Base-by-base conservation (phyloP, 495 filamentous ascomycete species). In the Penicillium tannophilum region DNA sequence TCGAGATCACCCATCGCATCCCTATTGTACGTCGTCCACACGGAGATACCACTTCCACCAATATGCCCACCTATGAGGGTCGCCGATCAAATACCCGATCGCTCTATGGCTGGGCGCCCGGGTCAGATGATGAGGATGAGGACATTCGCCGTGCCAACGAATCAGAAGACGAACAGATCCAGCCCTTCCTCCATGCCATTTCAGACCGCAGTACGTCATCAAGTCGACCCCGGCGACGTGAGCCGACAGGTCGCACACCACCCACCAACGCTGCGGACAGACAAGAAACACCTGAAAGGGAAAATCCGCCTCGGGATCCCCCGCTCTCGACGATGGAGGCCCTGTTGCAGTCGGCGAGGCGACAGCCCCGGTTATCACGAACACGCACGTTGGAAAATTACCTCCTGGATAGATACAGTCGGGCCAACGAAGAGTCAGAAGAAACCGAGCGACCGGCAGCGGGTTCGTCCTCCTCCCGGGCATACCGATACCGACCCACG, bases 91-190 rank as follows among this genome's bases (percentile, higher is more conserved):
- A 74, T 52, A 60, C 75, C 51, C 79, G 83, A 45, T 76, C 72
- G 45, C 68, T 85, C 24, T 84, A 85, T 65, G 85, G 84, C 57
- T 86, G 85, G 85, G 80, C 83, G 24, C 84, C 84, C 11, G 77
- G 77, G 6, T 79, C 82, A 39, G 79, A 84, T 42, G 75, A 80
- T 33, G 82, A 85, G 33, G 79, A 80, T 26, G 72, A 76, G 28
- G 75, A 76, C 41, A 16, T 7, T 39, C 62, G 35, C 5, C 59
- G 53, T 42, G 54, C 55, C 47, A 66, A 69, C 33, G 69, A 73
- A 43, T 60, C 65, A 42, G 62, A 66, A n/a, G 70, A 72, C 16
- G 73, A 76, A 39, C 66, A 67, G 6, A 61, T 72, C 36, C 68
- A 67, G n/a, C 68, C 67, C 1, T 70, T 70, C 50, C 62, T 68